Percentiles rank a stretch among this genome's conserved stretches.
These are phyloP conservation scores for Westerdykella sp. DNA, from an alignment of 2,329 filamentous ascomycete genomes.

Conservation along the genomic window DNA sequence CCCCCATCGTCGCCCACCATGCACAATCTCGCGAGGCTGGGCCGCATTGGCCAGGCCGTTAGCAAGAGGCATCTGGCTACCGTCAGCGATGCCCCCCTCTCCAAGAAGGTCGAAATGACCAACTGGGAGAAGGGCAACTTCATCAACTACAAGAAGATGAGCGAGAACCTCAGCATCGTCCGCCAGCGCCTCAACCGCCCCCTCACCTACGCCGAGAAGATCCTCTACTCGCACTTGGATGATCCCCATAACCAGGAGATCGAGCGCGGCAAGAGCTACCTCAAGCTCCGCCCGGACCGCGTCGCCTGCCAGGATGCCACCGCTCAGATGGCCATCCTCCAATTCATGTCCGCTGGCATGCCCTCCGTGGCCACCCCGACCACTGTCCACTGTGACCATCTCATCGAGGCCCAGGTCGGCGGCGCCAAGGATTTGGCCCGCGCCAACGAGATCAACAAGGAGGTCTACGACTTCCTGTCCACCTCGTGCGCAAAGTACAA, in stretches of 20 bases:
- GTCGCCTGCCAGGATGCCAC: slow-evolving; percentile 99
- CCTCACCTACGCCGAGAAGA: slow-evolving; percentile 95
- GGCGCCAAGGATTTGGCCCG: slow-evolving; percentile 88
- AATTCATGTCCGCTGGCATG: slow-evolving; percentile 99
- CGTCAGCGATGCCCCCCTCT: slow-evolving; percentile 76
- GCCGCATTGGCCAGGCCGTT: slow-evolving; percentile 59
- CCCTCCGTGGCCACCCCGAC: slow-evolving; percentile 87
- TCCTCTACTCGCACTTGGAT: slow-evolving; percentile 97
- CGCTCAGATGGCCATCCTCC: slow-evolving; percentile 98
- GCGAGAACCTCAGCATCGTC: slow-evolving; percentile 90
- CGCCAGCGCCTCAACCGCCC: slow-evolving; percentile 84
- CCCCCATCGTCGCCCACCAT: slow-evolving; percentile 43
- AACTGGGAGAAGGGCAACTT: slow-evolving; percentile 94
- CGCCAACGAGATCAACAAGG: slow-evolving; percentile 92
- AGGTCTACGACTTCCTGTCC: slow-evolving; percentile 96
- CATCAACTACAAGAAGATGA: slow-evolving; percentile 99
- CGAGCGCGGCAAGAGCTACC: slow-evolving; percentile 89
- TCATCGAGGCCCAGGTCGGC: slow-evolving; percentile 96
- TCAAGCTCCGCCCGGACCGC: slow-evolving; percentile 93
- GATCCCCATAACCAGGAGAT: slow-evolving; percentile 95
- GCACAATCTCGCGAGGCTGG: slow-evolving; percentile 66
- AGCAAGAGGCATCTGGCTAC: slow-evolving; percentile 69
- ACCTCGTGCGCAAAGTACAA: slow-evolving; percentile 97
- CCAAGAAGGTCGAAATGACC: slow-evolving; percentile 96
- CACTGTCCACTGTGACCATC: slow-evolving; percentile 97